Conservation (phyloP, 1,284 basidiomycete species). For the Pseudozyma sp. region DNA sequence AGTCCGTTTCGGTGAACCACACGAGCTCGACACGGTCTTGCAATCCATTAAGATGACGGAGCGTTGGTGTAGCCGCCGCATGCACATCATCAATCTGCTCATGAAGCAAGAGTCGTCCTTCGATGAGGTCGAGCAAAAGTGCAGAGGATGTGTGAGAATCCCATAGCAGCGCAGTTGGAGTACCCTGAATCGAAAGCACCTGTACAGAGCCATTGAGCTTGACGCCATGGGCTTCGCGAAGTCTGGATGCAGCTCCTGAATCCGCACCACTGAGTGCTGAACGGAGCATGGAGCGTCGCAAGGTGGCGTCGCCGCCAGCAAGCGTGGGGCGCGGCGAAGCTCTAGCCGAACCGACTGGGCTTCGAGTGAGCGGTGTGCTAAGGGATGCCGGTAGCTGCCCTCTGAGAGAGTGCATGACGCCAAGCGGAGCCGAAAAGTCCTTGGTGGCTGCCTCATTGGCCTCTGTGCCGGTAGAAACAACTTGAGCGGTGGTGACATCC, state of each 20-base stretch:
- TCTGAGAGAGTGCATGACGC: conserved; percentile 33
- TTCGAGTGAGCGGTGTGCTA: conserved; percentile 36
- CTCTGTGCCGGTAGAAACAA: conserved; percentile 3
- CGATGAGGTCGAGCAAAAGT: conserved; percentile 16
- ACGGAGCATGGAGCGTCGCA: conserved; percentile 35
- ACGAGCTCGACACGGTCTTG: conserved; percentile 19
- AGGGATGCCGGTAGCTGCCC: conserved; percentile 36
- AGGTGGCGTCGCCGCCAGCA: conserved; percentile 18
- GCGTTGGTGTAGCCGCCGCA: conserved; percentile 7
- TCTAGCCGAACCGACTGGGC: conserved; percentile 35
- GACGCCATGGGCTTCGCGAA: conserved; percentile 29
- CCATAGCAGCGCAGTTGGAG: conserved; percentile 27
- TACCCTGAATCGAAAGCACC: conserved; percentile 3
- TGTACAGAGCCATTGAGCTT: conserved; percentile 20
- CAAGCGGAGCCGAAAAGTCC: conserved; percentile 16
- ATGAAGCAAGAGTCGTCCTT: conserved; percentile 27
- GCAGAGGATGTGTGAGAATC: conserved; percentile 27
- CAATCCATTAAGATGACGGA: neutral
- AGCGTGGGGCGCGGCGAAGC: conserved; percentile 31
- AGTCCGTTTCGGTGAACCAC: conserved; percentile 24
- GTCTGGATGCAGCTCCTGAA: conserved; percentile 10
- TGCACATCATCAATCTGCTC: conserved; percentile 27
- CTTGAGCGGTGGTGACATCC: conserved; percentile 26
- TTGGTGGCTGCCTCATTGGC: conserved; percentile 8
- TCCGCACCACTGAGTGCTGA: conserved; percentile 25